Base-by-base conservation (phyloP, 1,139 yeast species). In the Martiniozyma asiatica region DNA sequence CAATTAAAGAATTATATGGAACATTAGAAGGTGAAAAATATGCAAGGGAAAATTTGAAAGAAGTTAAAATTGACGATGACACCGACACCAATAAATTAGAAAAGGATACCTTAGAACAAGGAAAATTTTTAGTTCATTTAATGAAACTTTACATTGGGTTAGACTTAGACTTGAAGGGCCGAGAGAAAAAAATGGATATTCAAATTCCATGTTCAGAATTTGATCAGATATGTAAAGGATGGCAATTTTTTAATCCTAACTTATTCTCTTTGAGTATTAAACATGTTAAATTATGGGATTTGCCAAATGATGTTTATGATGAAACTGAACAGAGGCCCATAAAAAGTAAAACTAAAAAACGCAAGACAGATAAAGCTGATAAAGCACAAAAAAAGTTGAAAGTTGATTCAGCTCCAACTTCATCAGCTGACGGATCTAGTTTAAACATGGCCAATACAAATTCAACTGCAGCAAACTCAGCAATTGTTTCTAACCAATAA, bases 141-240 rank as follows among this genome's bases (percentile, higher is more conserved):
- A 77, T 93, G 10, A 77, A 81, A 27, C 61, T 85, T 39, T 92
- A 67, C 53, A 71, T 89, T 41, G 98, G 97, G 0, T 58, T 89
- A 30, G 75, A 76, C 25, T 64, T 87, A 22, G 64, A 68, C 36
- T 55, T 77, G 33, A 65, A 61, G 38, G 56, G 57, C 33, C 43
- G 51, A 30, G 71, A 62, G 20, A 75, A 71, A 47, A 77, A 75
- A 44, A 64, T 89, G 38, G 96, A 89, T 50, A 79, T 89, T 31
- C 94, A 84, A 45, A 68, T 77, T 43, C 96, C 97, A 8, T 87
- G 97, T 49, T 68, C 84, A 13, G 98, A 89, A 38, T 89, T 87
- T 51, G 82, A 67, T 55, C 74, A 67, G 31, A 58, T 84, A 12
- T 82, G 96, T 53, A 75, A 82, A 42, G 65, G 72, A 23, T 82